Conservation (phyloP, 2,329 filamentous ascomycete genomes). For the Pseudonectria foliicola region DNA sequence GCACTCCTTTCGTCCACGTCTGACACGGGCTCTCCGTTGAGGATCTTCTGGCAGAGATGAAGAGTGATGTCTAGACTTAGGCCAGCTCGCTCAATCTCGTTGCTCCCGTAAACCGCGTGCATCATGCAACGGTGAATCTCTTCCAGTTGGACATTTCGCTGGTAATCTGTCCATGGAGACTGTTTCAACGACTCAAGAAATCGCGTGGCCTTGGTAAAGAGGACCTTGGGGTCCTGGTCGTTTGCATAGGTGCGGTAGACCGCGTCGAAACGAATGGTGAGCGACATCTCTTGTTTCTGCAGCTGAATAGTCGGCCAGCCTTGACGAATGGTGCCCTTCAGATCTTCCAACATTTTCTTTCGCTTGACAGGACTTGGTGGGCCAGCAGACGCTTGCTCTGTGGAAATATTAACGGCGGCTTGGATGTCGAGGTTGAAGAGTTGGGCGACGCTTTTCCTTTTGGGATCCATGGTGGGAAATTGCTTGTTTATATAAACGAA, state of each 20-base stretch:
- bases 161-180: not conserved
- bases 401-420: no score
- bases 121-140: constrained; percentile 11
- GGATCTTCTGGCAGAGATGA: constrained; percentile 9
- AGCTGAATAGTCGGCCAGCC: no score
- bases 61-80: constrained; percentile 10
- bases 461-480: no score
- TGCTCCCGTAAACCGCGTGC: constrained; percentile 19
- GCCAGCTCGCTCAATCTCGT: constrained; percentile 17
- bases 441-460: no score
- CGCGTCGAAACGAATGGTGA: constrained; percentile 2
- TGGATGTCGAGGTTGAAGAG: no score
- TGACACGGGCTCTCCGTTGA: constrained; percentile 5
- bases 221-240: constrained; percentile 4
- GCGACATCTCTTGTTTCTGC: no score
- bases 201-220: constrained; percentile 9
- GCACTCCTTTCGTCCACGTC: constrained; percentile 3
- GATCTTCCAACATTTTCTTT: no score
- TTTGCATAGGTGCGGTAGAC: constrained; percentile 6
- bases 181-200: constrained; percentile 1
- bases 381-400: no score
- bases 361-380: no score
- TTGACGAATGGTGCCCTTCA: no score
- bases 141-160: constrained; percentile 5
- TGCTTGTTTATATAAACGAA: no score